Percentiles rank a stretch among this genome's conserved stretches.
Conservation (phyloP, 208 protist species). For the Crithidia thermophila region DNA sequence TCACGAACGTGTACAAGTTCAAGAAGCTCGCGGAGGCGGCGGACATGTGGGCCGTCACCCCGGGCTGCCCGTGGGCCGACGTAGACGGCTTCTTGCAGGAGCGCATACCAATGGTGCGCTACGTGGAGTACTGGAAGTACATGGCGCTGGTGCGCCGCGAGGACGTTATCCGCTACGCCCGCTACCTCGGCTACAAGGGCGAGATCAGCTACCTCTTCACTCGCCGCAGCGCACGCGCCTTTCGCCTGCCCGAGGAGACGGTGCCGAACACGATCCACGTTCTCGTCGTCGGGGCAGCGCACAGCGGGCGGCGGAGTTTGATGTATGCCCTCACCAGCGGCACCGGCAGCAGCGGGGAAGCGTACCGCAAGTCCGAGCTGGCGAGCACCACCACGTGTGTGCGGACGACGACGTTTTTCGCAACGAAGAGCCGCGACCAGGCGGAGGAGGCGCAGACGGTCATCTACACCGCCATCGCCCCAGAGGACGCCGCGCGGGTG, state of each 20-base stretch:
- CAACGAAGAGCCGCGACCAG: conserved; percentile 22
- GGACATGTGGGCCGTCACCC: conserved; percentile 83
- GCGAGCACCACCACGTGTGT: conserved; percentile 32
- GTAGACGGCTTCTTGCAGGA: conserved; percentile 55
- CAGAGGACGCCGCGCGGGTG: conserved; percentile 40
- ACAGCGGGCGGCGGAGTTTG: conserved; percentile 60
- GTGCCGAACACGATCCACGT: conserved; percentile 82
- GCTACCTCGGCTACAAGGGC: conserved; percentile 88
- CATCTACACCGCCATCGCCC: conserved; percentile 53
- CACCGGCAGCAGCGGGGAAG: conserved; percentile 14
- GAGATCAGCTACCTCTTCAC: conserved; percentile 76
- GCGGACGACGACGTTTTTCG: conserved; percentile 64
- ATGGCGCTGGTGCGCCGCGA: conserved; percentile 72
- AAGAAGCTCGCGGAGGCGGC: conserved; percentile 43
- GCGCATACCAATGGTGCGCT: conserved; percentile 63
- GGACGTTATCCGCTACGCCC: conserved; percentile 80
- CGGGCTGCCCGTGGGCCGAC: conserved; percentile 80
- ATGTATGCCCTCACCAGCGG: conserved; percentile 47
- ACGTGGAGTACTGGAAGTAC: conserved; percentile 91
- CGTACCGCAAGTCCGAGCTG: conserved; percentile 1
- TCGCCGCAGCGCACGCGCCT: conserved; percentile 47
- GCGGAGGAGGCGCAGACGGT: conserved; percentile 64
- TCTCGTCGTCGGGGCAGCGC: conserved; percentile 55
- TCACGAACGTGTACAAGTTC: conserved; percentile 79
- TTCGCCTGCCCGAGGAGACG: conserved; percentile 40